These are phyloP conservation scores for Fusarium tanahbumbuense DNA, from an alignment of 2,329 filamentous ascomycete genomes.

Conservation along the genomic window DNA sequence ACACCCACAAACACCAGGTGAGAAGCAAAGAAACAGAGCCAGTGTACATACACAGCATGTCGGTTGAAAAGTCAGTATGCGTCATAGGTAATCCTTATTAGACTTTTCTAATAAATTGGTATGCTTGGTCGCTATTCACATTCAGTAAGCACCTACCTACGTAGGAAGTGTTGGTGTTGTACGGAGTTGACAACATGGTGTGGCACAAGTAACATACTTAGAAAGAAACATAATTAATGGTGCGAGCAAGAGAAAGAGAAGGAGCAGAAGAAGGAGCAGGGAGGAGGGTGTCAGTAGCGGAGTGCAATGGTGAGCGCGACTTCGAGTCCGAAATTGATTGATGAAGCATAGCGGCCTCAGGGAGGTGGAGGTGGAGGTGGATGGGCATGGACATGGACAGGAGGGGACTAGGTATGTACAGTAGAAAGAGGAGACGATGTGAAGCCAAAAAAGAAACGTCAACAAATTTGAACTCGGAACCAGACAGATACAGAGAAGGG, in stretches of 20 bases:
- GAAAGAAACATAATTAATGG: constrained; percentile 32
- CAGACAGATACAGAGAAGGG: constrained; percentile 15
- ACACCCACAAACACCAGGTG: constrained; percentile 19
- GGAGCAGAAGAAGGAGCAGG: constrained; percentile 14
- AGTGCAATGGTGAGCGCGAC: constrained; percentile 35
- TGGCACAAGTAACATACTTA: constrained; percentile 40
- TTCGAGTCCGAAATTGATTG: constrained; percentile 43
- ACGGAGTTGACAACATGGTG: constrained; percentile 37
- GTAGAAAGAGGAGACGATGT: constrained; percentile 18
- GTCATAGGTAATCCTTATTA: neutral
- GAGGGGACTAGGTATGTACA: constrained; percentile 13
- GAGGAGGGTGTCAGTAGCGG: constrained; percentile 46
- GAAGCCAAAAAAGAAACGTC: constrained; percentile 19
- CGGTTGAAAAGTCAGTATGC: constrained; percentile 4
- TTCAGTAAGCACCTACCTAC: neutral
- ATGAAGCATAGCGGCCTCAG: constrained; percentile 45
- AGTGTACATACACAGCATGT: constrained; percentile 8
- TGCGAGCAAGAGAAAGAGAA: constrained; percentile 16
- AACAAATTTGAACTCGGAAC: constrained; percentile 9
- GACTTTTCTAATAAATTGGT: constrained; percentile 1
- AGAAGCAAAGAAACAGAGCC: neutral
- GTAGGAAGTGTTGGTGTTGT: constrained; percentile 22
- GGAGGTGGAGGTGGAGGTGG: constrained; percentile 40
- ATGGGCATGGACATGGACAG: constrained; percentile 18
- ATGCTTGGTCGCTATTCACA: neutral